phyloP scores from a whole-genome alignment of 164 flowering plant species.

The Kalanchoe fedtschenkoi region DNA sequence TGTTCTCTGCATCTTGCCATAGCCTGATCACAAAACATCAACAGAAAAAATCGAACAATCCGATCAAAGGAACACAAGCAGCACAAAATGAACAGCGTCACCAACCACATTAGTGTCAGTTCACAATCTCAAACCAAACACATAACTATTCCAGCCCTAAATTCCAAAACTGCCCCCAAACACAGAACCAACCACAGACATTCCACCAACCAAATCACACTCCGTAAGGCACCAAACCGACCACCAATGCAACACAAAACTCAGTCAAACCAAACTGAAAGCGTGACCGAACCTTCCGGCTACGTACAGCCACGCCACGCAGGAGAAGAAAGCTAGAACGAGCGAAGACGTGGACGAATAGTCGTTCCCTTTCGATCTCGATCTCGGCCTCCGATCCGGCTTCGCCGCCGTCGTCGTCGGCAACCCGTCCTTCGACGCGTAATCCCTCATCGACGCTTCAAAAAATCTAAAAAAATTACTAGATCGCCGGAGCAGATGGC shows the following conservation, averaged over 20 bases:
- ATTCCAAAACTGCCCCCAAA: not conserved
- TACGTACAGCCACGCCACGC: conserved; percentile 2
- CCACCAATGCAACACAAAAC: not conserved
- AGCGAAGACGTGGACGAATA: not conserved
- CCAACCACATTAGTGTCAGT: not conserved
- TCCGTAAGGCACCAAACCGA: not conserved
- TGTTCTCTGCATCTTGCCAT: conserved; percentile 4
- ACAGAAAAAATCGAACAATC: not conserved
- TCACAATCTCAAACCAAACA: too few relatives aligned
- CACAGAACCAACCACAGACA: not conserved
- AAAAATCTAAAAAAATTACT: not conserved
- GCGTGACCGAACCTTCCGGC: not conserved
- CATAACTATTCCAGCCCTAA: too few relatives aligned
- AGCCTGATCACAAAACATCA: not conserved
- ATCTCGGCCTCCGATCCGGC: conserved; percentile 5
- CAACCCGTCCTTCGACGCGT: not conserved
- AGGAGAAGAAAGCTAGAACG: not conserved
- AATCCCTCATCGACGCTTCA: not conserved
- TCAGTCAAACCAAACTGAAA: too few relatives aligned
- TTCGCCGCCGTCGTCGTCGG: not conserved
- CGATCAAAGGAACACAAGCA: not conserved
- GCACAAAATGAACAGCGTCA: not conserved
- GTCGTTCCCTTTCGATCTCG: not conserved
- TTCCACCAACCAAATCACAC: not conserved
- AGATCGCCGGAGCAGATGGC: too few relatives aligned